These are phyloP conservation scores for Jamesozyma lodderae DNA, from an alignment of 805 yeast species.

Conservation along the genomic window DNA sequence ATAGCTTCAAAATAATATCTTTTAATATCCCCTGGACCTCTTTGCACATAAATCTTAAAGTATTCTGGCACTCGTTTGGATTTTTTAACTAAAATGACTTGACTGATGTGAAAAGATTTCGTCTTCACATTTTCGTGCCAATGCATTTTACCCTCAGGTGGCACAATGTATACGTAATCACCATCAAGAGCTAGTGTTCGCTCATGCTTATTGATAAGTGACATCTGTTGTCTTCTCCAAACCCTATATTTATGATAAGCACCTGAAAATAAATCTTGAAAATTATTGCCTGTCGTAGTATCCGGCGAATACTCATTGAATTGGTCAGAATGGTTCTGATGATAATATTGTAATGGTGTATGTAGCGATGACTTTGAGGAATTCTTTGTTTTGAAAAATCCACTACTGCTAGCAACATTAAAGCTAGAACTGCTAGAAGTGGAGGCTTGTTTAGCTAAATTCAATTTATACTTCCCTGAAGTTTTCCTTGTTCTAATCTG, in stretches of 20 bases:
- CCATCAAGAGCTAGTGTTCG: conserved; percentile 85
- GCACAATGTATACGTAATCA: conserved; percentile 76
- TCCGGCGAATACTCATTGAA: conserved; percentile 10
- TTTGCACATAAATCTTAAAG: conserved; percentile 71
- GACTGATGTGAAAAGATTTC: conserved; percentile 76
- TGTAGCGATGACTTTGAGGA: conserved; percentile 28
- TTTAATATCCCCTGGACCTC: conserved; percentile 54
- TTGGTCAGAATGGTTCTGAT: conserved; percentile 7
- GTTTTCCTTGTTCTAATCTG: conserved; percentile 10
- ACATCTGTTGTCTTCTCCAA: conserved; percentile 81
- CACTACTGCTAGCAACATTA: conserved; percentile 8
- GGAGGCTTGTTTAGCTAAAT: conserved; percentile 14
- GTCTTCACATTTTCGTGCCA: conserved; percentile 75
- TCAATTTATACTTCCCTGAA: conserved; percentile 17
- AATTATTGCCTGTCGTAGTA: conserved; percentile 12
- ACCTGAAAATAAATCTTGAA: conserved; percentile 33
- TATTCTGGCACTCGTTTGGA: conserved; percentile 66
- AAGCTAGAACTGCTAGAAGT: conserved; percentile 10
- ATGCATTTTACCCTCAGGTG: conserved; percentile 69
- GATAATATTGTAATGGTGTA: conserved; percentile 13
- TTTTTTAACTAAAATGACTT: conserved; percentile 65
- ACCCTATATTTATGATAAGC: conserved; percentile 80
- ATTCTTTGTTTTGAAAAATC: conserved; percentile 31
- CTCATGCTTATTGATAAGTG: conserved; percentile 66
- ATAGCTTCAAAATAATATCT: conserved; percentile 82